Conservation (phyloP, 108 stramenopile genomes). For the Stephanodiscus triporus region DNA sequence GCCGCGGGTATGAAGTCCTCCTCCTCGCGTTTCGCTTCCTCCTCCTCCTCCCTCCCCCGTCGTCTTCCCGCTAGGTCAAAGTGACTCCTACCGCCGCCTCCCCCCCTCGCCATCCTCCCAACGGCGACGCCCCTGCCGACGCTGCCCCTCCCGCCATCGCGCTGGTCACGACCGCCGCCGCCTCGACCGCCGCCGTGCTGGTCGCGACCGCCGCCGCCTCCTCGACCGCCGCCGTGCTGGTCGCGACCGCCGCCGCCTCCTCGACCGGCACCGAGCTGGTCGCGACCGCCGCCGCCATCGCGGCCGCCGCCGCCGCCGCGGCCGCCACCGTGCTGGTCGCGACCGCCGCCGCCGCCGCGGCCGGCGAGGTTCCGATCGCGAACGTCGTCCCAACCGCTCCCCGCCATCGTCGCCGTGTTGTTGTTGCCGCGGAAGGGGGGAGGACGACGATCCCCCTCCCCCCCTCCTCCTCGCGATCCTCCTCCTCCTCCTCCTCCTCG, state of each 20-base stretch:
- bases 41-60: slow-evolving; percentile 24
- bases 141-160: slow-evolving; percentile 13
- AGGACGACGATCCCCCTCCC: neutral
- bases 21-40: slow-evolving; percentile 8
- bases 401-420: too few species aligned
- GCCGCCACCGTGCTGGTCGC: too few species aligned
- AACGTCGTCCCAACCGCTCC: neutral
- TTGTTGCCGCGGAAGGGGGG: neutral
- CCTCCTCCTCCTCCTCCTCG: neutral
- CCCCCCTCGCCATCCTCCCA: slow-evolving; percentile 14
- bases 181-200: slow-evolving; percentile 22
- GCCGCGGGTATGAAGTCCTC: slow-evolving; percentile 23
- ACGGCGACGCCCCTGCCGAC: neutral
- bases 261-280: slow-evolving; percentile 20
- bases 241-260: neutral
- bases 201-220: neutral
- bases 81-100: slow-evolving; percentile 10
- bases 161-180: slow-evolving; percentile 6
- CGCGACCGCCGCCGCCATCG: slow-evolving; percentile 20
- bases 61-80: slow-evolving; percentile 10
- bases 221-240: slow-evolving; percentile 21
- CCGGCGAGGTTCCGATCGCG: neutral
- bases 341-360: too few species aligned
- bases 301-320: too few species aligned
- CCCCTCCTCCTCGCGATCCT: neutral